Evolutionary conservation across 163 green algal species (phyloP), one percentile per base, ranked within the genome.

Genomic region (Trebouxia gelatinosa): DNA sequence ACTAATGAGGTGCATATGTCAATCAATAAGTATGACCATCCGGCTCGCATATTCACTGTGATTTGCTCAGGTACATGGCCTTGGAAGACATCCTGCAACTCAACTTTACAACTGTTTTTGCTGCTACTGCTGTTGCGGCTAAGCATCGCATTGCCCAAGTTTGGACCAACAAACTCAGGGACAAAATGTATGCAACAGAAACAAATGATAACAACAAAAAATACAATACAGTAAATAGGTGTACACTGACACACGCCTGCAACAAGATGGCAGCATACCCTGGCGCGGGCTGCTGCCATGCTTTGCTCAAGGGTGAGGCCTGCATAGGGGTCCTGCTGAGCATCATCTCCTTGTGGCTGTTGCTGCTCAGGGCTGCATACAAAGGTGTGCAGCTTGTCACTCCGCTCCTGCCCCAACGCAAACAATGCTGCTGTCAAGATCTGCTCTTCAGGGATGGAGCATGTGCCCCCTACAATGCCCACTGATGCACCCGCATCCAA

Each of bases 401-500:
- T 76, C 3, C 68, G 68, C 57, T 71, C 74, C n/a, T 72, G 57
- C 11, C 74, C 74, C n/a, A 81, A 50, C 2, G 62, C 64, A 54
- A 58, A 59, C 75, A 80, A 37, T 17, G 76, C 76, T 28, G 68
- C 40, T 62, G 46, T 57, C 76, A 57, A 39, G 23, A 84, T 72
- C 37, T 82, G 35, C 39, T 85, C 80, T 29, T 59, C 68, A 21
- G 40, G 40, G 28, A 59, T 76, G 40, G 64, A 72, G 5, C 64
- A 68, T 29, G 81, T 85, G 77, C 81, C 65, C 23, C 46, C 65
- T 26, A 86, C 67, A 19, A 84, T 46, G 29, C 39, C 81, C 26
- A 88, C 38, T 32, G 59, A 32, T 0, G 78, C 75, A 16, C 83
- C 86, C 11, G 80, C 79, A 2, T 70, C 81, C 13, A 90, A 50